Base-by-base conservation (phyloP, 345 rosid species). In the Murraya paniculata region DNA sequence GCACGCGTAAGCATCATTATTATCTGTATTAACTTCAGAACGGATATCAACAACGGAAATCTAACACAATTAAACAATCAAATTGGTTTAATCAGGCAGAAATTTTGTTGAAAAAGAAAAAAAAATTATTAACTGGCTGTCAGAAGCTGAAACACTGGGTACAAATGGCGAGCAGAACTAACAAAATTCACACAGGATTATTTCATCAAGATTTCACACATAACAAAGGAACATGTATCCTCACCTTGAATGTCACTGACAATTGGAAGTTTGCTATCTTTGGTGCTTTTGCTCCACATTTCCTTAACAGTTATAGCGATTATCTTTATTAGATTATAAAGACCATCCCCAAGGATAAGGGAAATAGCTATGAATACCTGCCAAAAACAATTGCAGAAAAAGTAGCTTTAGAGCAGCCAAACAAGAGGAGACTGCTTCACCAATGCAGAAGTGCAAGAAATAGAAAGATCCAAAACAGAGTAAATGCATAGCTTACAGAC, bases 361-460 rank as follows among this genome's bases (percentile, higher is more conserved):
- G 98, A 79, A 80, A 90, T 93, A 71, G 98, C 90, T 62, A 95
- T 91, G 84, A 93, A 93, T 73, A 95, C 98, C 98, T 94, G 85
- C 73, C 75, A 76, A 74, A 75, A 11, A 16, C 30, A 22, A 55
- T 13, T 24, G 55, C 38, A 48, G 57, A 64, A 60, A 41, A 74
- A 58, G 11, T 13, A 6, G 58, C 21, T 70, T 74, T 53, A 84
- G 50, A 78, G 21, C 39, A 58, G 72, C 50, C 50, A 66, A 30
- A 61, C 58, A 56, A 3, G 39, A 79, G 38, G 58, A 58, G 27
- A 33, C 33, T 13, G 3, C 22, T 24, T 72, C 14, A 9, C 45
- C 39, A 55, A 35, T 27, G 41, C 62, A 53, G 22, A 45, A 67
- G 28, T 50, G 56, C 45, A 28, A 33, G 50, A 56, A 6, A 57